Conservation (phyloP, 2,329 filamentous ascomycete species). For the Epichloe sp. region DNA sequence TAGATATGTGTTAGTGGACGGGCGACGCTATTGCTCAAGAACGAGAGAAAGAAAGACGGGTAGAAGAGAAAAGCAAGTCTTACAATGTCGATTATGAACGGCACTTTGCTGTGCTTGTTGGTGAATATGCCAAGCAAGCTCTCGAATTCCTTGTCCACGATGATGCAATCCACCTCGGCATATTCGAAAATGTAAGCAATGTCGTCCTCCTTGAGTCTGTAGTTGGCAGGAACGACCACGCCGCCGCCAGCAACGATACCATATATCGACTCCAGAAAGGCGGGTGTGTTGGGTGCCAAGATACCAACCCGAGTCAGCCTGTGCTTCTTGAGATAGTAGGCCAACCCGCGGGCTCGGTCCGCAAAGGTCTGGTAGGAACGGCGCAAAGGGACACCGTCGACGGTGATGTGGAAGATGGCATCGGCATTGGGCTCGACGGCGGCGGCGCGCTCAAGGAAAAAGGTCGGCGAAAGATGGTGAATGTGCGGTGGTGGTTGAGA, state of each 20-base stretch:
- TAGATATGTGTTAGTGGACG: neutral
- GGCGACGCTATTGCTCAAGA: no score
- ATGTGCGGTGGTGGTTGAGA: conserved; percentile 42
- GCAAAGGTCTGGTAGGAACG: conserved; percentile 72
- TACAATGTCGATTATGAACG: conserved; percentile 60
- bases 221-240: conserved; percentile 56
- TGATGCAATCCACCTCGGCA: conserved; percentile 72
- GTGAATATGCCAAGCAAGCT: conserved; percentile 55
- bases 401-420: conserved; percentile 75
- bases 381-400: conserved; percentile 59
- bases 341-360: conserved; percentile 74
- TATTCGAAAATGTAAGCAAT: conserved; percentile 84
- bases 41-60: no score
- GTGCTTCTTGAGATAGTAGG: conserved; percentile 72
- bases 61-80: conserved; percentile 8
- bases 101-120: conserved; percentile 46
- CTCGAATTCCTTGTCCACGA: conserved; percentile 74
- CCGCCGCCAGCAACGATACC: conserved; percentile 72
- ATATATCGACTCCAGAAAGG: conserved; percentile 83
- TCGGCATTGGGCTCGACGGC: conserved; percentile 75
- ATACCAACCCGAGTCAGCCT: conserved; percentile 69
- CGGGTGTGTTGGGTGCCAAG: conserved; percentile 82
- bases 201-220: conserved; percentile 64
- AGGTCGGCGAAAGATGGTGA: conserved; percentile 74
- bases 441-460: conserved; percentile 75